A percentile compares a stretch with the other conserved stretches of the same genome.
Evolutionary conservation across 495 filamentous ascomycete genomes (phyloP).

Genomic region (Clavariopsis aquatica): DNA sequence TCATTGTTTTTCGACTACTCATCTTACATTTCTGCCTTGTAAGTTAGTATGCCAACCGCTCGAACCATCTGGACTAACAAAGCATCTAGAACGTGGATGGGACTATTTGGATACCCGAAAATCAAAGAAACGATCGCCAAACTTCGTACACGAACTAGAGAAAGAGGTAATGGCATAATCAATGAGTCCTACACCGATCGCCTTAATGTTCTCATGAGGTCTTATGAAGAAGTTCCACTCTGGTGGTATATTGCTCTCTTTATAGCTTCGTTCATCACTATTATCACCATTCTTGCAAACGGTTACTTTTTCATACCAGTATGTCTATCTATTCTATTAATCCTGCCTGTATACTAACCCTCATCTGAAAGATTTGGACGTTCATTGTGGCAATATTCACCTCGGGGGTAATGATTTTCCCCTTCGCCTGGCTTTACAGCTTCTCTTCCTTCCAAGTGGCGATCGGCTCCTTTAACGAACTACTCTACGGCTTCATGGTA

Average conservation of each 20-base stretch:
- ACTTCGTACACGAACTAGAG: slow-evolving; percentile 41
- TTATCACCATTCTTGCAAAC: slow-evolving; percentile 51
- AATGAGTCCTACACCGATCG: slow-evolving; percentile 57
- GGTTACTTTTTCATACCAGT: slow-evolving; percentile 59
- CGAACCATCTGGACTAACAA: not conserved
- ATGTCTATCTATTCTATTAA: no score
- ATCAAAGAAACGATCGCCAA: slow-evolving; percentile 49
- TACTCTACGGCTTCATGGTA: slow-evolving; percentile 60
- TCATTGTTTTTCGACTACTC: slow-evolving; percentile 60
- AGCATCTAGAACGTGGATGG: slow-evolving; percentile 51
- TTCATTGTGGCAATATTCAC: slow-evolving; percentile 55
- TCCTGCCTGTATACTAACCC: no score
- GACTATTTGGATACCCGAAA: slow-evolving; percentile 55
- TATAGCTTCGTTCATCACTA: slow-evolving; percentile 49
- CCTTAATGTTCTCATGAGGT: slow-evolving; percentile 57
- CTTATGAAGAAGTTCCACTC: slow-evolving; percentile 57
- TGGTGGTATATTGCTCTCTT: slow-evolving; percentile 59
- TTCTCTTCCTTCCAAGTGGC: slow-evolving; percentile 58
- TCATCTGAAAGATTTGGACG: no score
- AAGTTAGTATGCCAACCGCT: not conserved
- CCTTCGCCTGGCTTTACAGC: slow-evolving; percentile 58
- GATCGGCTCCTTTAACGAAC: slow-evolving; percentile 56
- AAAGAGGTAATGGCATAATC: slow-evolving; percentile 41
- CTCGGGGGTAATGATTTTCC: slow-evolving; percentile 54
- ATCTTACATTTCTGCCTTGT: slow-evolving; percentile 55